Evolutionary conservation across 2,329 filamentous ascomycete genomes (phyloP).

Genomic region (Colletotrichum filicis): DNA sequence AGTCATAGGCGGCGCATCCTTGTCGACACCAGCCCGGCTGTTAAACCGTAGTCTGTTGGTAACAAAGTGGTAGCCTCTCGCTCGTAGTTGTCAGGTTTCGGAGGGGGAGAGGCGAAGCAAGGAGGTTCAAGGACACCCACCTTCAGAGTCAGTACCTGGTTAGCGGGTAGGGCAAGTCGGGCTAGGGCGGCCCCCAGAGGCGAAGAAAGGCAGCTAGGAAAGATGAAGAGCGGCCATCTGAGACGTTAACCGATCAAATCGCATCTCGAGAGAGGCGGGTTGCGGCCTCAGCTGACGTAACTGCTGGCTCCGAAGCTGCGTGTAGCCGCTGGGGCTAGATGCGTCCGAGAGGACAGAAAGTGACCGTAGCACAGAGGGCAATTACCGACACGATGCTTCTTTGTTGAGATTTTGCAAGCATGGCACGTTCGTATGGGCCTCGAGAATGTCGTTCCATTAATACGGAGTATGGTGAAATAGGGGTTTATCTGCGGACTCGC

Average conservation of each 20-base stretch:
- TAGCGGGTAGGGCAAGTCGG: conserved; percentile 10
- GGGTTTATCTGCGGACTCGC: conserved; percentile 24
- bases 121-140: background rate
- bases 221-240: conserved; percentile 10
- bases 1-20: background rate
- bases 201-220: conserved; percentile 2
- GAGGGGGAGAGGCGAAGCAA: background rate
- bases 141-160: conserved; percentile 12
- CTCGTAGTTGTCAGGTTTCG: background rate
- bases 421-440: background rate
- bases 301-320: conserved; percentile 8
- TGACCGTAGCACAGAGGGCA: background rate
- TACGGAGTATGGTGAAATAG: conserved; percentile 1
- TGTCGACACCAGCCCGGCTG: conserved; percentile 1
- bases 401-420: background rate
- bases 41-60: background rate
- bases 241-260: conserved; percentile 26
- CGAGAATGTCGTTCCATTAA: background rate
- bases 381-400: conserved; percentile 21
- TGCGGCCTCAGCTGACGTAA: conserved; percentile 24
- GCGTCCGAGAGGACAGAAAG: background rate
- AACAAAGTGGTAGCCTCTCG: background rate
- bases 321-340: conserved; percentile 23
- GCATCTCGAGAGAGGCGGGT: conserved; percentile 11
- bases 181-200: background rate